These are phyloP conservation scores for Trametes maxima DNA, from an alignment of 768 basidiomycete genomes.

Conservation along the genomic window DNA sequence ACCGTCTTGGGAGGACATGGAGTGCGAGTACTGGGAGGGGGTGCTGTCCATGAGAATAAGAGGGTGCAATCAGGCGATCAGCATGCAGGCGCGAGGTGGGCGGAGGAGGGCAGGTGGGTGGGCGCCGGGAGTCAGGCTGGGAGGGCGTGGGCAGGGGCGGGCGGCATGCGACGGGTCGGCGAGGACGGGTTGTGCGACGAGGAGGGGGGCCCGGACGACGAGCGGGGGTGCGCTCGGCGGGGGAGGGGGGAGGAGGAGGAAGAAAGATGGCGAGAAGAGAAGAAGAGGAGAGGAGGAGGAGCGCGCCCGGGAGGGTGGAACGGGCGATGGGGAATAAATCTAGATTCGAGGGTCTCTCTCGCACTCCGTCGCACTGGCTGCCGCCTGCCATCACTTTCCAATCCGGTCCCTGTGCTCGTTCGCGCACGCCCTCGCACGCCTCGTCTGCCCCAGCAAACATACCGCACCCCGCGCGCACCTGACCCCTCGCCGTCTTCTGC, in stretches of 20 bases:
- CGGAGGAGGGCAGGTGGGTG: background rate
- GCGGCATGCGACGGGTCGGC: slow-evolving; percentile 2
- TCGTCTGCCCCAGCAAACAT: background rate
- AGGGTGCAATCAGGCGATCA: slow-evolving; percentile 17
- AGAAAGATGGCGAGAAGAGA: slow-evolving; percentile 4
- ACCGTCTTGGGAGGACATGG: slow-evolving; percentile 32
- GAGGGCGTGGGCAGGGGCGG: background rate
- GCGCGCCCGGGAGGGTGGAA: slow-evolving; percentile 14
- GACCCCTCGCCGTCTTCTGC: background rate
- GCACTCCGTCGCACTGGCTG: too few species aligned
- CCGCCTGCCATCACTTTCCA: slow-evolving; percentile 3
- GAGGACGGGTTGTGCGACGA: background rate
- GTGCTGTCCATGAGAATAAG: slow-evolving; percentile 30
- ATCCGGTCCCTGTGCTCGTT: background rate
- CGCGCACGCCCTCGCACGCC: too few species aligned
- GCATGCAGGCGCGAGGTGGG: slow-evolving; percentile 23
- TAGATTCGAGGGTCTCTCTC: slow-evolving; percentile 14
- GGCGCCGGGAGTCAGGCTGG: background rate
- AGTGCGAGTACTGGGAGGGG: slow-evolving; percentile 27
- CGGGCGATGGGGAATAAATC: slow-evolving; percentile 17
- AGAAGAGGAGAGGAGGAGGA: slow-evolving; percentile 10
- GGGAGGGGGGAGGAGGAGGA: background rate
- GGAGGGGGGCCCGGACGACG: slow-evolving; percentile 2
- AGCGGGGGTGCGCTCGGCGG: slow-evolving; percentile 2
- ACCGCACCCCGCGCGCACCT: background rate